These are phyloP conservation scores for Russula sp. DNA, from an alignment of 768 basidiomycete genomes.

Conservation along the genomic window DNA sequence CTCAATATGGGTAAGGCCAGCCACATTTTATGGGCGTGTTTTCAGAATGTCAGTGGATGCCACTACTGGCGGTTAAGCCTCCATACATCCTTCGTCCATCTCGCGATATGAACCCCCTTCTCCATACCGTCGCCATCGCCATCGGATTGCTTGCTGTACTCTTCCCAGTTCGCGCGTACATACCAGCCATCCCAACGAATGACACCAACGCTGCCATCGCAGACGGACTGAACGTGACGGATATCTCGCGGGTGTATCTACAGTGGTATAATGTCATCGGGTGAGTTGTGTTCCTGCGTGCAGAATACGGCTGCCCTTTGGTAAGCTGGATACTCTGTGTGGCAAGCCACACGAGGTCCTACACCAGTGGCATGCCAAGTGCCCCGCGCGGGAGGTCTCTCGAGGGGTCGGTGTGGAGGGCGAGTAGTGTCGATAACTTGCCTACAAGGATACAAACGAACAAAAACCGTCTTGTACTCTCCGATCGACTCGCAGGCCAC, in stretches of 20 bases:
- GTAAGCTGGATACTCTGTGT: neutral
- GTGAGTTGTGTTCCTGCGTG: slow-evolving; percentile 8
- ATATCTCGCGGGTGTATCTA: slow-evolving; percentile 51
- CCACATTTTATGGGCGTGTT: slow-evolving; percentile 10
- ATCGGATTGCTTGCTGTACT: slow-evolving; percentile 8
- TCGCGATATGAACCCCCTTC: neutral
- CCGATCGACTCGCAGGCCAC: neutral
- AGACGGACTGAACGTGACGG: slow-evolving; percentile 46
- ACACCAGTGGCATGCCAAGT: neutral
- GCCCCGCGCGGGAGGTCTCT: neutral
- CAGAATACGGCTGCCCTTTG: neutral
- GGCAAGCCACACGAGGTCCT: neutral
- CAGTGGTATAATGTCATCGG: slow-evolving; percentile 53
- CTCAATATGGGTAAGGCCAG: neutral
- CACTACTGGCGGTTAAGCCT: neutral
- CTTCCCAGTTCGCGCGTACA: slow-evolving; percentile 41
- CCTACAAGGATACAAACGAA: neutral
- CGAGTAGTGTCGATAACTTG: neutral
- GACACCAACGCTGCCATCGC: slow-evolving; percentile 42
- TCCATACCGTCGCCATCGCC: neutral
- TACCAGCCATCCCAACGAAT: slow-evolving; percentile 72
- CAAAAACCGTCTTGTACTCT: neutral
- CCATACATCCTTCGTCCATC: neutral
- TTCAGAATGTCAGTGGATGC: neutral
- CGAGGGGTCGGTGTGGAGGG: neutral